phyloP scores from a whole-genome alignment of 75 land plant genomes.

The Ceratopteris richardii region DNA sequence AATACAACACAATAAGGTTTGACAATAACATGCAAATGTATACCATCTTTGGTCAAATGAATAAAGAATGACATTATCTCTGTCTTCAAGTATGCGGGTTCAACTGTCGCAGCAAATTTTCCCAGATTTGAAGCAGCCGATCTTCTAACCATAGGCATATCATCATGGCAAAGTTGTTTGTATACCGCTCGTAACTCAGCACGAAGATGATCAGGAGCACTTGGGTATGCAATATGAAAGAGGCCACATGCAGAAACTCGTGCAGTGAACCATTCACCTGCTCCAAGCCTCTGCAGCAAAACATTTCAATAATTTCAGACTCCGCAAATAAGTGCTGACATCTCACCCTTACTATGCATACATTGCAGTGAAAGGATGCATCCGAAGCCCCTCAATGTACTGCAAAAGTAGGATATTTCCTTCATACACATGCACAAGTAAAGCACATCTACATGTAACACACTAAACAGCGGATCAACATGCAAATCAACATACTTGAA shows the following conservation, averaged over 20 bases:
- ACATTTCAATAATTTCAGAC: conserved; percentile 6
- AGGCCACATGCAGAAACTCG: conserved; percentile 91
- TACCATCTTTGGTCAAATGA: conserved; percentile 88
- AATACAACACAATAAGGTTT: conserved; percentile 1
- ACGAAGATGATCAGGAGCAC: conserved; percentile 68
- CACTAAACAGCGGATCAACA: too few species aligned
- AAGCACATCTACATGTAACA: too few species aligned
- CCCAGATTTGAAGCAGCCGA: conserved; percentile 89
- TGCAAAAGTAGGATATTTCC: too few species aligned
- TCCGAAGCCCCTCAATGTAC: too few species aligned
- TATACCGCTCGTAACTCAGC: conserved; percentile 69
- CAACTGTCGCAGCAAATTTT: conserved; percentile 90
- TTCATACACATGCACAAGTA: too few species aligned
- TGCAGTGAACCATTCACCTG: conserved; percentile 95
- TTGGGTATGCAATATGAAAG: conserved; percentile 90
- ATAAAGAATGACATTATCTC: conserved; percentile 85
- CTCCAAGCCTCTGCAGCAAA: conserved; percentile 67
- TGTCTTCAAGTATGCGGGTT: conserved; percentile 52
- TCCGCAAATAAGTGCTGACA: not conserved
- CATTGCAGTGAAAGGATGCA: not conserved
- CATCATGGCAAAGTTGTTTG: conserved; percentile 84
- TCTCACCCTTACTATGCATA: not conserved
- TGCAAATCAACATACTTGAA: too few species aligned
- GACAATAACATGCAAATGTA: too few species aligned
- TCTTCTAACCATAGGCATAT: conserved; percentile 95